Evolutionary conservation across 495 filamentous ascomycete species (phyloP).

Genomic region (Haplographium delicatum): DNA sequence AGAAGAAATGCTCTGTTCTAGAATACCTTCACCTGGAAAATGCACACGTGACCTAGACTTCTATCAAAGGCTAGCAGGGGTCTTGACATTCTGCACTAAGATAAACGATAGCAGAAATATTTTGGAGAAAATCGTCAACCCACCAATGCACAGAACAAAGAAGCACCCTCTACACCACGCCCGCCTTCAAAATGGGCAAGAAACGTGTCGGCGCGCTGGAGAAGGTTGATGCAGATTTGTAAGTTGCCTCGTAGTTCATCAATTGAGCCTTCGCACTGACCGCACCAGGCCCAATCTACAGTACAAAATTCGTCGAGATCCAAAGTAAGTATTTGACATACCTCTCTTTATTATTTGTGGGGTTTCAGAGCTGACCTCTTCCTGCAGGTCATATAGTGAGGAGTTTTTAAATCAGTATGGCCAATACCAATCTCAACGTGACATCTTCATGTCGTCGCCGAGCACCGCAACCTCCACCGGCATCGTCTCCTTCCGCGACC

Average conservation of each 20-base stretch:
- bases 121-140: conserved; percentile 2
- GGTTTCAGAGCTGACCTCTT: not conserved
- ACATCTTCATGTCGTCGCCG: conserved; percentile 83
- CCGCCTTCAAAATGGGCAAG: conserved; percentile 58
- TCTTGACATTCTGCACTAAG: conserved; percentile 1
- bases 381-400: conserved; percentile 66
- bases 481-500: conserved; percentile 72
- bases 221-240: conserved; percentile 90
- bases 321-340: conserved; percentile 45
- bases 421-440: conserved; percentile 84
- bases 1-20: too few relatives aligned
- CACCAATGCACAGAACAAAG: not conserved
- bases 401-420: conserved; percentile 86
- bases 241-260: conserved; percentile 22
- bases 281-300: conserved; percentile 67
- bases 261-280: conserved; percentile 13
- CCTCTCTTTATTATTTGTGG: too few relatives aligned
- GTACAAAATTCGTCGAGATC: conserved; percentile 82
- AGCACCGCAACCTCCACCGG: conserved; percentile 69
- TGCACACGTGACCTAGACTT: not conserved
- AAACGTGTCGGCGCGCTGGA: conserved; percentile 85
- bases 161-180: not conserved
- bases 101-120: conserved; percentile 21
- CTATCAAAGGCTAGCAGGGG: not conserved
- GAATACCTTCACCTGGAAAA: too few relatives aligned